Evolutionary conservation across 345 rosid genomes (phyloP), one percentile per base, ranked within the genome.

Genomic region (Erysimum cheiranthoides): DNA sequence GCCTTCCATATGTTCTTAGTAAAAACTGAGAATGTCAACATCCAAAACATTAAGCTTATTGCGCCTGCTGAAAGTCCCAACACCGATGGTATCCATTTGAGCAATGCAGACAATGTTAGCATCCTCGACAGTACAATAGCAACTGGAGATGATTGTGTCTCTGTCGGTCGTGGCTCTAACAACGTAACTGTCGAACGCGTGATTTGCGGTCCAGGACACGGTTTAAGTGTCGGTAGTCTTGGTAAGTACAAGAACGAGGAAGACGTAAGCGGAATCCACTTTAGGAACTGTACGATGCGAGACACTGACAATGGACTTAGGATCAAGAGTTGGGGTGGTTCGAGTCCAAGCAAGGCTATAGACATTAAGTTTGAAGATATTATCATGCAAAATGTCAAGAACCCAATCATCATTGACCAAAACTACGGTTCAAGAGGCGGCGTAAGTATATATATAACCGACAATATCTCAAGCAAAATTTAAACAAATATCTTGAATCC

Each of bases 61-160:
- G 97, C 94, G 4, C 94, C 92, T 0, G 87, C 12, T 0, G 71
- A 81, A 0, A 89, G 93, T 88, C 81, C 81, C 34, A 78, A 78
- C 78, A 78, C 81, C 5, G 81, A 78, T 36, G 81, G 81, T 50
- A 72, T 78, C 51, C 81, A 78, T 66, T 46, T 78, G 3, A 78
- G 81, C 74, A 73, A 78, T 59, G 77, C 81, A 4, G 81, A 42
- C 64, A 18, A 66, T 30, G 36, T 73, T 66, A 38, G 14, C 3
- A 78, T 78, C 78, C 11, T 61, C 10, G 74, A 78, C 28, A 78
- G 81, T 7, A 21, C 5, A 3, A 78, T 78, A 4, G 81, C 17
- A 0, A 78, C 81, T 4, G 81, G 81, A 73, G 81, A 78, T 2
- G 81, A 78, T 36, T 78, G 81, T 60, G 70, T 78, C 10, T 78